Evolutionary conservation across 192 early-diverging fungal genomes (phyloP).

Genomic region (Jimgerdemannia flammicorona): DNA sequence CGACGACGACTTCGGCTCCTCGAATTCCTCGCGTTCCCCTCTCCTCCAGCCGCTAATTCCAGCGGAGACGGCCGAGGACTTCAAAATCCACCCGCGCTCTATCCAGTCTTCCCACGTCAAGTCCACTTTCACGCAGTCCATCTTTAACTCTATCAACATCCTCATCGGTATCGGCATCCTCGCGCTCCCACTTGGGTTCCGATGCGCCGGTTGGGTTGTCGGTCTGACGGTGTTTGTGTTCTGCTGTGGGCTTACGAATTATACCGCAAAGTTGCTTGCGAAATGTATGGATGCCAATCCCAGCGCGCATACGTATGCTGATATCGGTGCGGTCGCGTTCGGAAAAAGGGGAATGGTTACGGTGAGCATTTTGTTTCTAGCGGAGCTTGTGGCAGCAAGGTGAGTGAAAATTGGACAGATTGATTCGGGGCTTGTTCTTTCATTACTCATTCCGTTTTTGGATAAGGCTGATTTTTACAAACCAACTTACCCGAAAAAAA

Average conservation of each 20-base stretch:
- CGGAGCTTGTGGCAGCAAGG: conserved; percentile 35
- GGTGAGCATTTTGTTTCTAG: conserved; percentile 30
- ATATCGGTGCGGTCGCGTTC: conserved; percentile 36
- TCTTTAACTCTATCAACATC: conserved; percentile 59
- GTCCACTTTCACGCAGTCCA: conserved; percentile 40
- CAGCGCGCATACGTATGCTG: conserved; percentile 34
- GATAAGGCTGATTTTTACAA: conserved; percentile 36
- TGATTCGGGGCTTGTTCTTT: not conserved
- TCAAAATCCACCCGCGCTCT: not conserved
- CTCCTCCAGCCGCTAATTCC: not conserved
- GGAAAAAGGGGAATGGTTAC: conserved; percentile 22
- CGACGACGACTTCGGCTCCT: not conserved
- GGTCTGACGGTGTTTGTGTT: conserved; percentile 47
- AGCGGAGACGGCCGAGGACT: not conserved
- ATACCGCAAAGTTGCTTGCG: conserved; percentile 58
- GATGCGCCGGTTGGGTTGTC: conserved; percentile 54
- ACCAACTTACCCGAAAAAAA: conserved; percentile 6
- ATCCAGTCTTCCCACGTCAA: conserved; percentile 7
- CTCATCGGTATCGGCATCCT: conserved; percentile 66
- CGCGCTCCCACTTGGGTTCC: conserved; percentile 55
- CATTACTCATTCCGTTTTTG: conserved; percentile 1
- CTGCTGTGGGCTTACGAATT: conserved; percentile 39
- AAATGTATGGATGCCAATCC: conserved; percentile 37
- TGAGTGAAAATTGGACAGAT: conserved; percentile 7
- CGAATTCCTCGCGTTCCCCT: not conserved